phyloP scores from a whole-genome alignment of 805 yeast species.

The Yarrowia yakushimensis region DNA sequence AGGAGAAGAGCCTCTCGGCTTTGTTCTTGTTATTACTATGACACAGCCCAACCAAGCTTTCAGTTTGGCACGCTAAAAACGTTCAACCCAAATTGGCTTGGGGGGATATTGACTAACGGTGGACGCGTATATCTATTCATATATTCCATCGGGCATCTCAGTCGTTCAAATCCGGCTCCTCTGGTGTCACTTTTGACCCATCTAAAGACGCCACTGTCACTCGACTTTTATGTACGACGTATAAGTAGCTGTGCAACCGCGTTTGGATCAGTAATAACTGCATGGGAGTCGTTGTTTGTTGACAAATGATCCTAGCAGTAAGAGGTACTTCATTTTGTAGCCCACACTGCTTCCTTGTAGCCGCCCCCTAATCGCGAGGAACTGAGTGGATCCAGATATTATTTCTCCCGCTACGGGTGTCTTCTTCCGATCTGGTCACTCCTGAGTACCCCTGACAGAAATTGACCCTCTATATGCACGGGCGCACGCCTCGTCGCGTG shows the following conservation, averaged over 20 bases:
- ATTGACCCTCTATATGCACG: too few species aligned
- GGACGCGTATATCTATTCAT: background rate
- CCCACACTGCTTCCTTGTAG: background rate
- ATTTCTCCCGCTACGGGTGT: background rate
- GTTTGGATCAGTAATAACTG: background rate
- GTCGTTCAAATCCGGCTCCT: background rate
- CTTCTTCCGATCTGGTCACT: too few species aligned
- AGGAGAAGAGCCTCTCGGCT: slow-evolving; percentile 1
- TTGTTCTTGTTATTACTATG: background rate
- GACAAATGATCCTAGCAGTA: background rate
- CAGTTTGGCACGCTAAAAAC: slow-evolving; percentile 16
- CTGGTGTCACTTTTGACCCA: background rate
- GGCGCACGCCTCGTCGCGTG: slow-evolving; percentile 1
- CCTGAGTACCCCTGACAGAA: too few species aligned
- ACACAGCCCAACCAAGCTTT: slow-evolving; percentile 17
- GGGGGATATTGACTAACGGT: too few species aligned
- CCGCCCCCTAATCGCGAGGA: background rate
- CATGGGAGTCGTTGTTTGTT: too few species aligned
- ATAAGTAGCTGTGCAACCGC: background rate
- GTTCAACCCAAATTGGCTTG: slow-evolving; percentile 10
- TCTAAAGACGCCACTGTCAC: background rate
- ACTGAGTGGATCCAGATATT: background rate
- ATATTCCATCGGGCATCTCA: too few species aligned
- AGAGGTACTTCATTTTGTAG: background rate
- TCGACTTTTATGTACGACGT: background rate